These are phyloP conservation scores for Lichtheimia ornata DNA, from an alignment of 371 early-diverging fungal genomes.

Conservation along the genomic window DNA sequence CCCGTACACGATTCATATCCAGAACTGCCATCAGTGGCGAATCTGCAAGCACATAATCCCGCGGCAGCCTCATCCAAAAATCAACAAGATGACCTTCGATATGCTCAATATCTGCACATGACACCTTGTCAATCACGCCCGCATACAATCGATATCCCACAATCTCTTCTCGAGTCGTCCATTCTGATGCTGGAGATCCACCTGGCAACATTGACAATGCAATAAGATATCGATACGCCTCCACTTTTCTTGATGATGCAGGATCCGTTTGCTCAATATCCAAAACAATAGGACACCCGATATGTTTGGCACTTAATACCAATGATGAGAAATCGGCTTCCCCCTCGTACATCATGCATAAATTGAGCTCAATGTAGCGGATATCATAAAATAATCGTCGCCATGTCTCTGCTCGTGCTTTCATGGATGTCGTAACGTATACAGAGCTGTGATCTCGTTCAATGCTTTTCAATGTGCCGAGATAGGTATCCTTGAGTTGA, in stretches of 20 bases:
- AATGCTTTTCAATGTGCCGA: constrained; percentile 8
- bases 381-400: constrained; percentile 33
- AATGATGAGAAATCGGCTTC: constrained; percentile 22
- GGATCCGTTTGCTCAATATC: constrained; percentile 15
- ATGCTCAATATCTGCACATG: constrained; percentile 19
- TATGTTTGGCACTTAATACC: constrained; percentile 19
- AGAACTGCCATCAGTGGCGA: constrained; percentile 28
- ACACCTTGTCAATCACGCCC: constrained; percentile 21
- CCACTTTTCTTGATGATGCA: not conserved
- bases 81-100: constrained; percentile 28
- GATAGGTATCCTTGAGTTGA: constrained; percentile 25
- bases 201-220: constrained; percentile 15
- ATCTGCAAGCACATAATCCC: constrained; percentile 23
- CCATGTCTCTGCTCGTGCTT: constrained; percentile 36
- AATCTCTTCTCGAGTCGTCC: constrained; percentile 17
- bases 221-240: constrained; percentile 24
- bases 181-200: constrained; percentile 13
- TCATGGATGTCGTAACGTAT: not conserved
- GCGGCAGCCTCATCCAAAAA: constrained; percentile 35
- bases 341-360: constrained; percentile 29
- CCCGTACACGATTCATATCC: constrained; percentile 32
- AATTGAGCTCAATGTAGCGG: constrained; percentile 27
- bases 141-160: constrained; percentile 25
- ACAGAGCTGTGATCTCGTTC: constrained; percentile 2
- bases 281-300: constrained; percentile 31